Evolutionary conservation across 306 rosid genomes (phyloP).

Genomic region (Gynostemma pentaphyllum): DNA sequence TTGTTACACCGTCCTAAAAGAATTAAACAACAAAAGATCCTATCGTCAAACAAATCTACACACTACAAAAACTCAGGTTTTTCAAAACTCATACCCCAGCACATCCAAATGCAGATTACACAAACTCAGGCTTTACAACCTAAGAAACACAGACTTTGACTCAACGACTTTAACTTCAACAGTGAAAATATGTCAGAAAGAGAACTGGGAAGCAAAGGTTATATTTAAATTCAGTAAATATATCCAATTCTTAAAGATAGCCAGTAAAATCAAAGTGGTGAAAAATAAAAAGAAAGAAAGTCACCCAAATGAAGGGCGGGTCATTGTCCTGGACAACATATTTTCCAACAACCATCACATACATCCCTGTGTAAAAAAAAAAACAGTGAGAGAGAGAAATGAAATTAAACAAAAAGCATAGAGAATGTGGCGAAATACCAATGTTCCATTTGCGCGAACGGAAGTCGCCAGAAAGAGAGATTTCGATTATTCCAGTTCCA

Average conservation of each 20-base stretch:
- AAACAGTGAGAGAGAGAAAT: background rate
- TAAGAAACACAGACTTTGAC: too few species aligned
- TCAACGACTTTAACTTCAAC: too few species aligned
- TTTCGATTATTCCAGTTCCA: slow-evolving; percentile 53
- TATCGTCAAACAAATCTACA: too few species aligned
- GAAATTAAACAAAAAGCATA: background rate
- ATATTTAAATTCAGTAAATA: background rate
- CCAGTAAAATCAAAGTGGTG: background rate
- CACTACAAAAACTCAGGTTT: too few species aligned
- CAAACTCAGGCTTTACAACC: too few species aligned
- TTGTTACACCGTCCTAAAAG: too few species aligned
- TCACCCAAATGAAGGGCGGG: slow-evolving; percentile 49
- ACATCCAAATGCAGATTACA: too few species aligned
- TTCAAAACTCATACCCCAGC: too few species aligned
- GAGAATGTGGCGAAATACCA: slow-evolving; percentile 20
- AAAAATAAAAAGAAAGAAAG: background rate
- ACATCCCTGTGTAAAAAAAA: slow-evolving; percentile 45
- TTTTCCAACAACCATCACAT: slow-evolving; percentile 78
- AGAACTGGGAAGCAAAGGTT: background rate
- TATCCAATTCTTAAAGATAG: background rate
- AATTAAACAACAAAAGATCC: too few species aligned
- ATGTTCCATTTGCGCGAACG: slow-evolving; percentile 38
- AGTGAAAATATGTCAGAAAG: background rate
- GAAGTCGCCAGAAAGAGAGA: slow-evolving; percentile 42
- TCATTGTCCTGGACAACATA: slow-evolving; percentile 27